Conservation (phyloP, 2,329 filamentous ascomycete genomes). For the Tolypocladium tropicale region DNA sequence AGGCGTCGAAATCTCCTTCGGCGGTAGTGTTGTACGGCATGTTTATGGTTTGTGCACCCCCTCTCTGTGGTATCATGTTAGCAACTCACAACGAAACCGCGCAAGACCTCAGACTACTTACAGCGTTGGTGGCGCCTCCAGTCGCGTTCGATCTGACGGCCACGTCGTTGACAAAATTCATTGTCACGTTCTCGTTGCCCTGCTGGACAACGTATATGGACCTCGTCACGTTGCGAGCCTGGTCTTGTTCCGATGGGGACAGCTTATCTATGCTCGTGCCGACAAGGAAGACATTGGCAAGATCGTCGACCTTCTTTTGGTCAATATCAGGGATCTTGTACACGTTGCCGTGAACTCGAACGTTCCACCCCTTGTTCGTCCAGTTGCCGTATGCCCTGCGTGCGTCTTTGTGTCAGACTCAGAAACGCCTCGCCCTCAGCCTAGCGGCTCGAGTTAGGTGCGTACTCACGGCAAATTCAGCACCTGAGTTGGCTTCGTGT, state of each 20-base stretch:
- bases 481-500: constrained; percentile 56
- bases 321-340: constrained; percentile 66
- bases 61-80: constrained; percentile 19
- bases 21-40: constrained; percentile 56
- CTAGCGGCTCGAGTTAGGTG: too few species aligned
- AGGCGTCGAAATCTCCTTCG: constrained; percentile 64
- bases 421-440: neutral
- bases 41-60: constrained; percentile 51
- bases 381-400: constrained; percentile 59
- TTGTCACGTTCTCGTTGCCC: constrained; percentile 48
- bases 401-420: neutral
- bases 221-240: constrained; percentile 64
- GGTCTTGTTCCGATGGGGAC: constrained; percentile 45
- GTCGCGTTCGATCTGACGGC: constrained; percentile 40
- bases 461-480: constrained; percentile 52
- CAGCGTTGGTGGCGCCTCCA: constrained; percentile 40
- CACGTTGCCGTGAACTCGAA: constrained; percentile 70
- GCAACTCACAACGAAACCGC: neutral
- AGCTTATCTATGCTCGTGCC: constrained; percentile 52
- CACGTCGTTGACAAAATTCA: constrained; percentile 42
- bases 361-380: constrained; percentile 67
- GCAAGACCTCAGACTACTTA: constrained; percentile 9
- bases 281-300: constrained; percentile 63
- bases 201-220: constrained; percentile 71
- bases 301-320: constrained; percentile 51